phyloP scores from a whole-genome alignment of 75 land plant genomes.

The Chamaecyparis obtusa region DNA sequence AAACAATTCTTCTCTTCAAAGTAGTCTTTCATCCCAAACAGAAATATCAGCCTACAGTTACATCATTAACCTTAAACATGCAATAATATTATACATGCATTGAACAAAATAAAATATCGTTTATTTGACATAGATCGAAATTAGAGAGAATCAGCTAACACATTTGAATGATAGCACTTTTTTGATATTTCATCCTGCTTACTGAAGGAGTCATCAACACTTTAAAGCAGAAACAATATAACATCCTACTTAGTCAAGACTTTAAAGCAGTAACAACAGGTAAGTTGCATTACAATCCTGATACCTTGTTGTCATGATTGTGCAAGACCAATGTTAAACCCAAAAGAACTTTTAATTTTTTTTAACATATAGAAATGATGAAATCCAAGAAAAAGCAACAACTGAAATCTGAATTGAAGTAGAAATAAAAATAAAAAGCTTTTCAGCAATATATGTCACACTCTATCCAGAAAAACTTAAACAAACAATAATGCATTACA shows the following conservation, averaged over 20 bases:
- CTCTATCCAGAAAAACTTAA: no score
- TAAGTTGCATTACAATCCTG: background rate
- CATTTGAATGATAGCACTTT: background rate
- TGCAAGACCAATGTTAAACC: background rate
- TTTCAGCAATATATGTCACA: background rate
- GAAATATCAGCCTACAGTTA: background rate
- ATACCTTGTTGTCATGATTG: background rate
- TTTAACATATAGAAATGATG: background rate
- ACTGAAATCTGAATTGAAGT: background rate
- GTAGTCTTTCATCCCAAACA: background rate
- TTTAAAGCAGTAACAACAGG: background rate
- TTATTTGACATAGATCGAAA: background rate
- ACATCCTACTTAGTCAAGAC: background rate
- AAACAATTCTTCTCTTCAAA: background rate
- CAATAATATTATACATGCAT: background rate
- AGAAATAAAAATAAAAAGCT: background rate
- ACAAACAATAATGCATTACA: no score
- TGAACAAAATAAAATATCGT: background rate
- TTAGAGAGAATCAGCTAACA: background rate
- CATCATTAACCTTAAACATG: background rate
- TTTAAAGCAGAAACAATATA: background rate
- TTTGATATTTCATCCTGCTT: background rate
- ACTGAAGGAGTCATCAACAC: background rate
- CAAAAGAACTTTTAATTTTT: background rate
- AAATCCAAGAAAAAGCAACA: background rate